A percentile compares a stretch with the other conserved stretches of the same genome.
phyloP scores from a whole-genome alignment of 2,329 filamentous ascomycete species.

The Davidsoniella eucalypti region DNA sequence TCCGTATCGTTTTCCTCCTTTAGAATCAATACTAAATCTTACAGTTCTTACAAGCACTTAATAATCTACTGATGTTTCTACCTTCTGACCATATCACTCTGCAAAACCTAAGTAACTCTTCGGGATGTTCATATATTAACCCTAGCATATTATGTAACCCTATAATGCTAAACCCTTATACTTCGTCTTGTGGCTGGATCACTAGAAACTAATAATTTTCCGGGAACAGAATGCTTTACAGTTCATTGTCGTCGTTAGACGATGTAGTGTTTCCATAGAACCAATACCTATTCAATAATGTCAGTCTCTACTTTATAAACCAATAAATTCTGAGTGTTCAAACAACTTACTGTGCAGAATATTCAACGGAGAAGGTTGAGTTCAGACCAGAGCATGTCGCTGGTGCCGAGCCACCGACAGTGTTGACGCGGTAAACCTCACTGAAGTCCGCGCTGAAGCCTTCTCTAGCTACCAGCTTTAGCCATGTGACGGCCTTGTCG shows the following conservation, averaged over 20 bases:
- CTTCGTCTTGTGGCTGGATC: too few relatives aligned
- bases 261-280: slow-evolving; percentile 16
- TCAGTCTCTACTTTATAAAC: slow-evolving; percentile 6
- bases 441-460: slow-evolving; percentile 44
- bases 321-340: neutral
- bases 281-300: slow-evolving; percentile 21
- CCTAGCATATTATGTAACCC: neutral
- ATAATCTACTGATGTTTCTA: too few relatives aligned
- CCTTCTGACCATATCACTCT: too few relatives aligned
- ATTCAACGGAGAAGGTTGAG: slow-evolving; percentile 54
- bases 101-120: too few relatives aligned
- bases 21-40: too few relatives aligned
- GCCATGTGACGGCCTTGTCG: slow-evolving; percentile 60
- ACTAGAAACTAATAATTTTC: neutral
- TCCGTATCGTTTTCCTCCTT: too few relatives aligned
- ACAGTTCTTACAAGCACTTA: too few relatives aligned
- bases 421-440: slow-evolving; percentile 71
- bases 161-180: too few relatives aligned
- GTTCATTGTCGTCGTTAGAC: neutral
- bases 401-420: slow-evolving; percentile 64
- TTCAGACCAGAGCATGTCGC: slow-evolving; percentile 51
- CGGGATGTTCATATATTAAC: neutral
- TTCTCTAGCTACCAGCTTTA: slow-evolving; percentile 44
- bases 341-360: slow-evolving; percentile 61
- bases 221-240: neutral